Evolutionary conservation across 148 eudicot genomes (phyloP).

Genomic region (Camellia lanceoleosa): DNA sequence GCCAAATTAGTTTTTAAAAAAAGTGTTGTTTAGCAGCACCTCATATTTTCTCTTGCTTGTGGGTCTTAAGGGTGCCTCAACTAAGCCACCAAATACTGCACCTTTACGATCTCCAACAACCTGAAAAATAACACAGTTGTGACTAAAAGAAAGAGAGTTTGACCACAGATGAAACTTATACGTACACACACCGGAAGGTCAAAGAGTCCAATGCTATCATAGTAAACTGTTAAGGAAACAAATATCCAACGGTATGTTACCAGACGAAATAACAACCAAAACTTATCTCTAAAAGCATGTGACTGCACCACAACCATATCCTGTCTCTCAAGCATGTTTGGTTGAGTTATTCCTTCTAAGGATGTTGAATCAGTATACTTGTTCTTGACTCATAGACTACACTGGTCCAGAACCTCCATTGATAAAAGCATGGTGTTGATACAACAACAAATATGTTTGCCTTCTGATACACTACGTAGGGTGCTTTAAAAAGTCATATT

Average conservation of each 20-base stretch:
- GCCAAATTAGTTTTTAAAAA: background rate
- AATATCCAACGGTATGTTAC: background rate
- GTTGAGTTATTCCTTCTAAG: background rate
- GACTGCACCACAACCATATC: background rate
- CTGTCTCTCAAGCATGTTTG: background rate
- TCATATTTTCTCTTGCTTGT: conserved; percentile 66
- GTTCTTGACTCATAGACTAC: background rate
- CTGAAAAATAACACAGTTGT: conserved; percentile 24
- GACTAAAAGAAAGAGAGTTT: background rate
- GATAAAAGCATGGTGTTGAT: background rate
- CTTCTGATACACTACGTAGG: background rate
- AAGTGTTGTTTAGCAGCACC: conserved; percentile 39
- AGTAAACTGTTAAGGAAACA: background rate
- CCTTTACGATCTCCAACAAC: conserved; percentile 90
- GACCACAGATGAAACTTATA: background rate
- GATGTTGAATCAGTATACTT: background rate
- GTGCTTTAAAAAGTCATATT: background rate
- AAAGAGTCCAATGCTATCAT: background rate
- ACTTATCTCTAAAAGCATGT: background rate
- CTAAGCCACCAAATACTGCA: conserved; percentile 89
- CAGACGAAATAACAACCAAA: background rate
- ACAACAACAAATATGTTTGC: background rate
- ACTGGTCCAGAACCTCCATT: background rate
- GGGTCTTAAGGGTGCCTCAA: conserved; percentile 81
- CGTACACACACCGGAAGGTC: background rate